Evolutionary conservation across 139 green algal genomes (phyloP).

Genomic region (Asterochloris sp.): DNA sequence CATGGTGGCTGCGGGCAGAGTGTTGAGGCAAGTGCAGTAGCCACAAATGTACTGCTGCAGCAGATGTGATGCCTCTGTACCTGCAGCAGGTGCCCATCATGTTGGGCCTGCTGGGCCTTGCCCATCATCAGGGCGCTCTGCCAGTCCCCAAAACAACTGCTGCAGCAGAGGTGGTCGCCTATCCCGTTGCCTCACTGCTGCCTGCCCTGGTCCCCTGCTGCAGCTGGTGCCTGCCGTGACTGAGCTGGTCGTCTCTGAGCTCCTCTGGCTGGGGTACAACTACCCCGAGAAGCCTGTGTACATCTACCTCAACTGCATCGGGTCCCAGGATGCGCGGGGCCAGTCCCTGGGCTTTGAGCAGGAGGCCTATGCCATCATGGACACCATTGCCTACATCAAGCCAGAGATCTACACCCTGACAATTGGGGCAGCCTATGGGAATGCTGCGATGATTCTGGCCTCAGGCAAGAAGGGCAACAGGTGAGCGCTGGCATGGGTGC

Average conservation of each 20-base stretch:
- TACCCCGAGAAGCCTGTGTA: slow-evolving; percentile 73
- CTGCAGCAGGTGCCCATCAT: not conserved
- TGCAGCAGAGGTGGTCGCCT: not conserved
- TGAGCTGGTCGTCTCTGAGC: slow-evolving; percentile 81
- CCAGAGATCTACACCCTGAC: slow-evolving; percentile 51
- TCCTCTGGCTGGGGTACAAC: slow-evolving; percentile 87
- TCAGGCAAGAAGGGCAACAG: slow-evolving; percentile 80
- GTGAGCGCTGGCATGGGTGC: too few relatives aligned
- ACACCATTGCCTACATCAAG: slow-evolving; percentile 80
- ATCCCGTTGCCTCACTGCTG: not conserved
- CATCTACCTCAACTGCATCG: slow-evolving; percentile 90
- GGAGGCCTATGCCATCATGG: slow-evolving; percentile 82
- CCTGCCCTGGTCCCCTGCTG: slow-evolving; percentile 1
- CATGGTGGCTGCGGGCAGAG: too few relatives aligned
- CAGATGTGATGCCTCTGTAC: too few relatives aligned
- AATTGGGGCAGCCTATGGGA: slow-evolving; percentile 47
- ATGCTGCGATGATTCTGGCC: slow-evolving; percentile 89
- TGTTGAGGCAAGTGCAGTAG: too few relatives aligned
- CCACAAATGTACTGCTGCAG: too few relatives aligned
- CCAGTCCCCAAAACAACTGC: not conserved
- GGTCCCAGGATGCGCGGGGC: slow-evolving; percentile 38
- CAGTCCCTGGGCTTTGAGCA: slow-evolving; percentile 81
- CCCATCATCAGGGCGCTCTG: not conserved
- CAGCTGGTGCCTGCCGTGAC: slow-evolving; percentile 86
- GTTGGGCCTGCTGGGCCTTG: not conserved